Base-by-base conservation (phyloP, 2,329 filamentous ascomycete species). In the Pseudomassariella vexata region DNA sequence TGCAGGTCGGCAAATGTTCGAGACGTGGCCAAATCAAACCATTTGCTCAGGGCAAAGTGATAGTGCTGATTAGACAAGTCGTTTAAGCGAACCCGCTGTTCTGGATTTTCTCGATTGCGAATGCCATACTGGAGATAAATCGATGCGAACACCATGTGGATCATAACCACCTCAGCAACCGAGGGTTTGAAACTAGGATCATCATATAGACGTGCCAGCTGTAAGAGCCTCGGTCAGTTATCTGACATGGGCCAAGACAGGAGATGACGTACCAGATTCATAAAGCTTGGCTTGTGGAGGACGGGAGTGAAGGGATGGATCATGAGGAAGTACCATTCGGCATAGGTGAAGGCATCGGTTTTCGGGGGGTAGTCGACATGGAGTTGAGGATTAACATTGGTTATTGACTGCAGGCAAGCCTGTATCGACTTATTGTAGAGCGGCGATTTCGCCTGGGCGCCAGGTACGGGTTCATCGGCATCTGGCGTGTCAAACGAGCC, bases 101-200 rank as follows among this genome's bases (percentile, higher is more conserved):
- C 65, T 11, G 70, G 53, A 35, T 74, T 61, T 38, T 76, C 67
- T 39, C 66, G 64, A 45, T 87, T 88, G 14, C 85, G 71, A 5
- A 78, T 66, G n/a, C 81, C 80, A 38, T 79, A 84, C 46, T 94
- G 85, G 44, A 83, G 86, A 50, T 80, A 79, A 45, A 90, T 82
- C 30, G 79, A 79, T 9, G 84, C 81, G 37, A 92, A 79, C 24
- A 92, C 72, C 76, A 89, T 85, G 55, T 90, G 82, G 1, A 88
- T 69, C 36, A 77, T 76, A 24, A 85, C 82, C 2, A 70, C 68
- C 50, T 92, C 79, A 2, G 82, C 70, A 0, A 72, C 56, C 0
- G 73, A 71, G 1, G 83, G 72, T 30, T 70, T 63, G 51, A 81
- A 85, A 34, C 53, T 62, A 11, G 72, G 66, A 32, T 88, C 80